A percentile compares a stretch with the other conserved stretches of the same genome.
phyloP scores from a whole-genome alignment of 2,329 filamentous ascomycete species.

The Aspergillaceae sp. region DNA sequence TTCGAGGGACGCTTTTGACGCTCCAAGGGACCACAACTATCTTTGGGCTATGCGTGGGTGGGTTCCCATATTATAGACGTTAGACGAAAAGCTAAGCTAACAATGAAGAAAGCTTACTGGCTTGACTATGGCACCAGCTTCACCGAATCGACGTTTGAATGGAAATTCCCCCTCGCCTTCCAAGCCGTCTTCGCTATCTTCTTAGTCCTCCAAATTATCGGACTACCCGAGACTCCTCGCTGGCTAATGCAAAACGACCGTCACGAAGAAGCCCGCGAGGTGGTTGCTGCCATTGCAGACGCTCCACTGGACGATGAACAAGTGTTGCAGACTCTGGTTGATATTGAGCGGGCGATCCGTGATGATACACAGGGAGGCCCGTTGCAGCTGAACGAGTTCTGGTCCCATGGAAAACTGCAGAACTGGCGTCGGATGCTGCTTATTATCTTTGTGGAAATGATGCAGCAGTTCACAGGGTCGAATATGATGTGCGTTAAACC shows the following conservation, averaged over 20 bases:
- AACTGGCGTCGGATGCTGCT: conserved; percentile 27
- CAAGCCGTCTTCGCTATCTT: conserved; percentile 20
- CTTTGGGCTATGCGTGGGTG: conserved; percentile 7
- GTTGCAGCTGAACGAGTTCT: conserved; percentile 29
- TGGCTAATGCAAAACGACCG: conserved; percentile 22
- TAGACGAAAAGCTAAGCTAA: no score
- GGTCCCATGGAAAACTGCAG: conserved; percentile 23
- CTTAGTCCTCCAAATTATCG: conserved; percentile 18
- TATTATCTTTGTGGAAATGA: conserved; percentile 26
- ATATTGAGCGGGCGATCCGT: conserved; percentile 14
- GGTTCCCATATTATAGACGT: no score
- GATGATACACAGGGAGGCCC: conserved; percentile 22
- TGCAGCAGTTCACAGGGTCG: conserved; percentile 30
- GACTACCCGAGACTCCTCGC: conserved; percentile 23
- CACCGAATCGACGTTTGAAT: conserved; percentile 24
- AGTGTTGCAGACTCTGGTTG: conserved; percentile 10
- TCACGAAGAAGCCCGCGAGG: conserved; percentile 16
- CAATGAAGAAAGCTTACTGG: conserved; percentile 7
- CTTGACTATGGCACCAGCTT: conserved; percentile 37
- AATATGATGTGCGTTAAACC: conserved; percentile 22
- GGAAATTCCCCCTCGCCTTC: conserved; percentile 23
- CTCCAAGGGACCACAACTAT: conserved; percentile 21
- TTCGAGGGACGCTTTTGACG: conserved; percentile 17
- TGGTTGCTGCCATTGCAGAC: conserved; percentile 15
- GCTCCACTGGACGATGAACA: conserved; percentile 4